Conservation (phyloP, 2,329 filamentous ascomycete genomes). For the Aspergillus puulaauensis region DNA sequence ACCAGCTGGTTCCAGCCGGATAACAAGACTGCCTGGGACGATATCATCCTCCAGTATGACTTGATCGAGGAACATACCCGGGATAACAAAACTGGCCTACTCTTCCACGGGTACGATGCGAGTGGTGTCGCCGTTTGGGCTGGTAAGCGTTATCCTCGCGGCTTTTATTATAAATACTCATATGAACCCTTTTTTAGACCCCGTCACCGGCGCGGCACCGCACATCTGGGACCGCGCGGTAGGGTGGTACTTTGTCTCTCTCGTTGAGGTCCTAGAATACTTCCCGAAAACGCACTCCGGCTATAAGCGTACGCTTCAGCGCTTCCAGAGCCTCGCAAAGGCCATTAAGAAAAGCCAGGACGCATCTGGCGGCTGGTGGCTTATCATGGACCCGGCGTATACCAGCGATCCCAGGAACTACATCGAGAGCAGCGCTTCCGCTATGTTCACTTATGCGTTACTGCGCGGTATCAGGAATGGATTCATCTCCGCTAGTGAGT, state of each 20-base stretch:
- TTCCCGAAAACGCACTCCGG: constrained; percentile 13
- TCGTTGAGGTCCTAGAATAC: constrained; percentile 14
- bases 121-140: constrained; percentile 15
- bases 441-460: constrained; percentile 18
- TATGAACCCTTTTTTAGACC: constrained; percentile 1
- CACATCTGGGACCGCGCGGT: constrained; percentile 17
- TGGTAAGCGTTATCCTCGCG: constrained; percentile 2
- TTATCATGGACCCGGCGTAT: constrained; percentile 15
- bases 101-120: constrained; percentile 16
- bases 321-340: constrained; percentile 14
- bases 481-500: constrained; percentile 6
- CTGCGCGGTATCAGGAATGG: constrained; percentile 14
- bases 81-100: constrained; percentile 3
- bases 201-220: constrained; percentile 11
- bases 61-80: constrained; percentile 16
- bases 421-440: constrained; percentile 17
- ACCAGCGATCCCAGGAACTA: constrained; percentile 15
- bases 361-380: constrained; percentile 15
- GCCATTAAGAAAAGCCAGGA: constrained; percentile 13
- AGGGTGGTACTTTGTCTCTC: constrained; percentile 19
- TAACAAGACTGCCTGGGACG: constrained; percentile 16
- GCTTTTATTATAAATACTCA: neutral
- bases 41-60: constrained; percentile 17
- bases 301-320: constrained; percentile 8
- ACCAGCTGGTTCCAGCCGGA: constrained; percentile 15